These are phyloP conservation scores for Dryas alaskensis DNA, from an alignment of 306 rosid genomes.

Conservation along the genomic window DNA sequence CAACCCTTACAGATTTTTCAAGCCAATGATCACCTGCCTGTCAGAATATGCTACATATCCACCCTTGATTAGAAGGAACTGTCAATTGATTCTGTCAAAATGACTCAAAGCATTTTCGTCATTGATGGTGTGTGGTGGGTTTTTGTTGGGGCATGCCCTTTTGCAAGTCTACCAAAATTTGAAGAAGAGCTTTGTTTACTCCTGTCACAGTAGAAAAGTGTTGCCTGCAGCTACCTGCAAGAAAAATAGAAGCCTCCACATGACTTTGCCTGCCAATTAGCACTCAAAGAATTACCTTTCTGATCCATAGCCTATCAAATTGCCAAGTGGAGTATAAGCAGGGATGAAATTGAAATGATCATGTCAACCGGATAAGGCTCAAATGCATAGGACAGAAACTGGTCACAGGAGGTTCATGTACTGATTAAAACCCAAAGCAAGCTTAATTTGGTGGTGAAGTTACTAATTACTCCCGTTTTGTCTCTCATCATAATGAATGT, in stretches of 20 bases:
- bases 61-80: too few relatives aligned
- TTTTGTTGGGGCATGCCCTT: not conserved
- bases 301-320: not conserved
- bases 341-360: not conserved
- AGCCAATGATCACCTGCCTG: too few relatives aligned
- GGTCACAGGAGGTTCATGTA: not conserved
- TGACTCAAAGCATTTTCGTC: not conserved
- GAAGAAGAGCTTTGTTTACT: not conserved
- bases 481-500: not conserved
- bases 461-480: not conserved
- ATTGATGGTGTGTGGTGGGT: not conserved
- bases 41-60: too few relatives aligned
- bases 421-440: not conserved
- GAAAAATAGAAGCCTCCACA: not conserved
- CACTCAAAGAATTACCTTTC: not conserved
- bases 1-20: too few relatives aligned
- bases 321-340: not conserved
- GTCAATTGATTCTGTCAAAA: too few relatives aligned
- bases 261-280: not conserved
- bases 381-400: not conserved
- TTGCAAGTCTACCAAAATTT: not conserved
- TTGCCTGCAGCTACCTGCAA: not conserved
- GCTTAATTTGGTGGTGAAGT: not conserved
- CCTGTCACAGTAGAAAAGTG: not conserved
- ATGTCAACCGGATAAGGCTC: too few relatives aligned